Evolutionary conservation across 176 grass and related monocot species (phyloP), one percentile per base, ranked within the genome.

Genomic region (Aechmea fasciata): DNA sequence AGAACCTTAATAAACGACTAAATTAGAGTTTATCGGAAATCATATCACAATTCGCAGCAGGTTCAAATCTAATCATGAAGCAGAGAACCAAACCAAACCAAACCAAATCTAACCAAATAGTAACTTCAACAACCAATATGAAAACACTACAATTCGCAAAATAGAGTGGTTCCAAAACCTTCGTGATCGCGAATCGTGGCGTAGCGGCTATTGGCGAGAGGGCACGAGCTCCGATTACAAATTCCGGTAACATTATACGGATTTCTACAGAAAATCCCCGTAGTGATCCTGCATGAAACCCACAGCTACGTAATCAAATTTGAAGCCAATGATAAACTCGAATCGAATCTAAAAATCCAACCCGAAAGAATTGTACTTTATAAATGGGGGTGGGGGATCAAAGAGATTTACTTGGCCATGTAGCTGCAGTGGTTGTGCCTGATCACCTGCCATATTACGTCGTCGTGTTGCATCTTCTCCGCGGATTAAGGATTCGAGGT

Each of bases 351-450:
- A 41, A 41, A 41, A 41, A 41, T 41, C 33, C 5, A 41, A 41
- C 33, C 33, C 33, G 5, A 41, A 41, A 41, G 3, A 6, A 41
- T 0, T 41, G 33, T 7, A 41, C 33, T 41, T 41, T 41, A 7
- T 22, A 41, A 41, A 22, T 29, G 9, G 11, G 11, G 52, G n/a
- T 18, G 22, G 1, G 47, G n/a, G 12, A 11, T 41, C 33, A 11
- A 15, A 61, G 33, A 41, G 9, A 50, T 0, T 10, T 77, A 97
- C 94, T 99, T 99, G 50, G 84, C 69, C 94, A 93, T 99, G 80
- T 76, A 99, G 75, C 89, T 93, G 82, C 94, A 99, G 82, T 99
- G 94, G 66, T 88, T 89, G 86, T 99, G 89, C 74, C 84, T 85
- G 84, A 93, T 92, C 48, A 87, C 85, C 29, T 93, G 82, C 94